These are phyloP conservation scores for Pinus tabuliformis DNA, from an alignment of 75 land plant genomes.

Conservation along the genomic window DNA sequence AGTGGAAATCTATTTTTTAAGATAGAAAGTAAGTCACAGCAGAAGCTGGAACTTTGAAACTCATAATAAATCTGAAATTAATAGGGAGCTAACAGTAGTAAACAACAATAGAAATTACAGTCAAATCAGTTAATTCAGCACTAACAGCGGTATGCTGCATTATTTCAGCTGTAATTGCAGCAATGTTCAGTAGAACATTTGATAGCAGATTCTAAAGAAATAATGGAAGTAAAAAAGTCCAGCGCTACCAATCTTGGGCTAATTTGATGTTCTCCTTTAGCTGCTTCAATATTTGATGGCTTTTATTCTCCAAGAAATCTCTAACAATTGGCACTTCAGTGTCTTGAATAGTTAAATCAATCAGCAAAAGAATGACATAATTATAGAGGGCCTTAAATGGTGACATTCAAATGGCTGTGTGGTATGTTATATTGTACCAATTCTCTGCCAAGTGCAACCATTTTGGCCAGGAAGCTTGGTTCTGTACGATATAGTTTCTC, in stretches of 20 bases:
- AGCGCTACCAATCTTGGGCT: background rate
- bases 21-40: no score
- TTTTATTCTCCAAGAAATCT: background rate
- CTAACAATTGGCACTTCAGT: background rate
- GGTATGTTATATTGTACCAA: background rate
- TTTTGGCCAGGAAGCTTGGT: background rate
- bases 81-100: no score
- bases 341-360: background rate
- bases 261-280: background rate
- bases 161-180: no score
- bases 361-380: background rate
- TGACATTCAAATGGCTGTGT: background rate
- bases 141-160: no score
- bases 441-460: background rate
- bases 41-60: no score
- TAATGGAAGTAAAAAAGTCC: no score
- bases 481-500: background rate
- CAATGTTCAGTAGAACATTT: no score
- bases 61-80: no score
- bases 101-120: no score
- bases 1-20: no score
- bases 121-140: no score
- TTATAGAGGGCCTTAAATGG: background rate
- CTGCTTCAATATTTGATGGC: constrained; percentile 4
- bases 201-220: no score